A percentile compares a stretch with the other conserved stretches of the same genome.
Evolutionary conservation across 176 grass and related monocot genomes (phyloP).

Genomic region (Microstegium vimineum): DNA sequence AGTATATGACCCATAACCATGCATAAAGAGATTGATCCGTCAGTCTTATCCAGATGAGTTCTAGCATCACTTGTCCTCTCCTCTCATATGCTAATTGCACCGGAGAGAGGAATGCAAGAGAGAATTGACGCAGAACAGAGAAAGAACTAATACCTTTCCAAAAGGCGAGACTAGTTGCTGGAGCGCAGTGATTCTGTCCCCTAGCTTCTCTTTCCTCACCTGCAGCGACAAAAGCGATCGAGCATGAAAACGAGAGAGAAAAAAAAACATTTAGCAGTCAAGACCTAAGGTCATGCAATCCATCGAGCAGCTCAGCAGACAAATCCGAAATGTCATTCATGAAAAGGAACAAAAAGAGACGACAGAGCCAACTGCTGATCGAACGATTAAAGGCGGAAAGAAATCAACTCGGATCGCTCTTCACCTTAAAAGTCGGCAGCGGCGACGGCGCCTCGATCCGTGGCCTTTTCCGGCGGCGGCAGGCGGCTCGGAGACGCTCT

Average conservation of each 20-base stretch:
- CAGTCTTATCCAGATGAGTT: constrained; percentile 37
- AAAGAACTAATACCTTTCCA: constrained; percentile 86
- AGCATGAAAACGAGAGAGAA: not conserved
- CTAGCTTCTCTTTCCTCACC: constrained; percentile 99
- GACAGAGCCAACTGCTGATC: not conserved
- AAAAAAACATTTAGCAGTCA: constrained; percentile 15
- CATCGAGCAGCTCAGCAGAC: no score
- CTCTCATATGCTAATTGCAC: constrained; percentile 8
- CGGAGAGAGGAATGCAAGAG: constrained; percentile 14
- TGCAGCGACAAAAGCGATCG: constrained; percentile 20
- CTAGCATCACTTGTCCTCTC: constrained; percentile 15
- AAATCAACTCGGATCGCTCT: constrained; percentile 12
- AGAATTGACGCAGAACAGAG: constrained; percentile 19
- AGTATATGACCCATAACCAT: not conserved
- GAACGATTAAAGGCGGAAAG: constrained; percentile 26
- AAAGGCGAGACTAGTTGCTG: constrained; percentile 99
- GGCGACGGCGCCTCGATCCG: constrained; percentile 79
- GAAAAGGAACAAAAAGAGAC: constrained; percentile 39
- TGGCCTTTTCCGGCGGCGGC: constrained; percentile 55
- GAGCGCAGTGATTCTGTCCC: constrained; percentile 99
- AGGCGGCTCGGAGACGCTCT: constrained; percentile 22
- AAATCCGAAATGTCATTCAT: constrained; percentile 23
- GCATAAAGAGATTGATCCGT: constrained; percentile 17
- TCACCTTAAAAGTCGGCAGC: constrained; percentile 92
- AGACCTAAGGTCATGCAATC: constrained; percentile 26